Base-by-base conservation (phyloP, 2,329 filamentous ascomycete species). In the Trichoderma koningii region DNA sequence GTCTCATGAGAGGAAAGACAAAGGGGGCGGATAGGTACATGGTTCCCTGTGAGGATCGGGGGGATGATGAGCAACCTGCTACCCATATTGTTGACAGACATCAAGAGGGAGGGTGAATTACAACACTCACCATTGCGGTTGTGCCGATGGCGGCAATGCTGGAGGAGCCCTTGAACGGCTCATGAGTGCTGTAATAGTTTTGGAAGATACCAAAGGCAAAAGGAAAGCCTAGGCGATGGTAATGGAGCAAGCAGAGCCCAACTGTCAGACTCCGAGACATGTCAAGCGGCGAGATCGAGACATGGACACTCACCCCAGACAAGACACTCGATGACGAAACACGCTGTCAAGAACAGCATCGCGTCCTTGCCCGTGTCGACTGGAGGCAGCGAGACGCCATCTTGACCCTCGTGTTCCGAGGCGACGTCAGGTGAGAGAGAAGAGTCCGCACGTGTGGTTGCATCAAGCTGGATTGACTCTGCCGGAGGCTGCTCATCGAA, bases 171-270 rank as follows among this genome's bases (percentile, higher is more conserved):
- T 75, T 73, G 65, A 89, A 89, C 3, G 85, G 82, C 15, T 79
- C 78, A 55, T 86, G 80, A 1, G 78, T 81, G 44, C 77, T 81
- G 72, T 90, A 90, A 73, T 88, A 87, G 55, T 85, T 80, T 71
- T 89, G 86, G 71, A 90, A 89, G 41, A 90, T 81, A 52, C 87
- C 88, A 70, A 85, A 90, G 1, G 85, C 81, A 65, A 86, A 85
- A 0, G 85, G 83, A 66, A 89, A 88, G 2, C 87, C 87, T 88
- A 34, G 23, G 21, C 19, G 26, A 5, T 30, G 12, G 10, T 17
- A 48, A 19, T 12, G 19, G 47, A 21, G 10, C 21, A 4, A 42
- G 41, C 30, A 28, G 2, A 14, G 30, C 19, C 3, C 7, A 1
- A 19, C 38, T 19, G 60, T 62, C 34, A 62, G 57, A 9, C 12